Evolutionary conservation across 306 rosid species (phyloP).

Genomic region (Trifolium repens): DNA sequence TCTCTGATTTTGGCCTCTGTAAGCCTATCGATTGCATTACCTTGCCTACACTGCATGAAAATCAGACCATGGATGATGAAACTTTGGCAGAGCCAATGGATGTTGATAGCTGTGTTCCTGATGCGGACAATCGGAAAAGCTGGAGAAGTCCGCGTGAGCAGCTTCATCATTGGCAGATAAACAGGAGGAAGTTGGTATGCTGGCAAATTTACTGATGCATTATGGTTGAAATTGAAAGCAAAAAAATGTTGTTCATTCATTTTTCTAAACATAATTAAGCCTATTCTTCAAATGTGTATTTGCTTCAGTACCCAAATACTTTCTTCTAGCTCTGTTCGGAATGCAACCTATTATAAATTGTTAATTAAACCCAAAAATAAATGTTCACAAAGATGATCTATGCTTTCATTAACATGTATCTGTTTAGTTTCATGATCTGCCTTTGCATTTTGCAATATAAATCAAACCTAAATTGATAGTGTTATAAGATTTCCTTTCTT

Average conservation of each 20-base stretch:
- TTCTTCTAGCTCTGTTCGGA: constrained; percentile 26
- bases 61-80: constrained; percentile 80
- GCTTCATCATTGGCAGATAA: constrained; percentile 98
- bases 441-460: background rate
- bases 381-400: constrained; percentile 12
- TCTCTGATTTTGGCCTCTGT: constrained; percentile 98
- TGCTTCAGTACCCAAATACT: constrained; percentile 25
- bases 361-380: constrained; percentile 18
- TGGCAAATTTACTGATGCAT: constrained; percentile 37
- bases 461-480: constrained; percentile 13
- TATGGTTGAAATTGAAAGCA: constrained; percentile 28
- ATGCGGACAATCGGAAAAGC: constrained; percentile 71
- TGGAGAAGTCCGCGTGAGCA: constrained; percentile 96
- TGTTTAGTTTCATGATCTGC: constrained; percentile 32
- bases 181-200: constrained; percentile 96
- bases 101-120: constrained; percentile 56
- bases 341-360: constrained; percentile 22
- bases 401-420: constrained; percentile 32
- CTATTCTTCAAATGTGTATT: constrained; percentile 12
- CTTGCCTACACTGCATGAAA: constrained; percentile 91
- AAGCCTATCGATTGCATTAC: constrained; percentile 93
- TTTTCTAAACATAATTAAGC: constrained; percentile 5
- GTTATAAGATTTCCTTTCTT: constrained; percentile 21
- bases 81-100: constrained; percentile 90
- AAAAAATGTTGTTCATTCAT: constrained; percentile 29